phyloP scores from a whole-genome alignment of 352 stramenopile species.

The Phytophthora melonis region DNA sequence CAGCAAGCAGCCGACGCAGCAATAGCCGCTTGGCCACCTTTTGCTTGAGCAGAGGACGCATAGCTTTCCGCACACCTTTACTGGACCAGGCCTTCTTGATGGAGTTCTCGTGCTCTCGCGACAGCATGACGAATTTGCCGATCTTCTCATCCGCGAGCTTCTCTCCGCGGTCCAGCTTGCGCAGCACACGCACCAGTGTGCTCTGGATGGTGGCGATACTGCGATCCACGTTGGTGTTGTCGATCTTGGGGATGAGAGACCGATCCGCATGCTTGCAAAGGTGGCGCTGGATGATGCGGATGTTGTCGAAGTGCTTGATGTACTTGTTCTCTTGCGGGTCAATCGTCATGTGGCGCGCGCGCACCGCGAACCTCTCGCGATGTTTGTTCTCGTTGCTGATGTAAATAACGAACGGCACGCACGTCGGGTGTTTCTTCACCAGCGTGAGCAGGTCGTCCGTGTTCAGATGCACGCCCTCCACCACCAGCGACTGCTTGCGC shows the following conservation, averaged over 20 bases:
- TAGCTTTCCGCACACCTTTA: slow-evolving; percentile 88
- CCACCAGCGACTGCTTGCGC: slow-evolving; percentile 83
- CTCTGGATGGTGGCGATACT: slow-evolving; percentile 89
- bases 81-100: slow-evolving; percentile 91
- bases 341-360: slow-evolving; percentile 89
- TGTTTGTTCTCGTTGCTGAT: slow-evolving; percentile 92
- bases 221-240: slow-evolving; percentile 91
- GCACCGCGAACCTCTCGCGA: slow-evolving; percentile 86
- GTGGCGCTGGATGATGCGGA: slow-evolving; percentile 89
- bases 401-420: slow-evolving; percentile 90
- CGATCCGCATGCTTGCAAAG: slow-evolving; percentile 88
- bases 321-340: slow-evolving; percentile 92
- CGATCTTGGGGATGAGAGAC: slow-evolving; percentile 89
- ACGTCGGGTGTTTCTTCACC: slow-evolving; percentile 83
- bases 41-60: slow-evolving; percentile 88
- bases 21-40: slow-evolving; percentile 87
- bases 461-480: slow-evolving; percentile 90
- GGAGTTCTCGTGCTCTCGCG: slow-evolving; percentile 86
- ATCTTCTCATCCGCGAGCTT: slow-evolving; percentile 80
- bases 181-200: slow-evolving; percentile 83
- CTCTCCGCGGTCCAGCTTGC: slow-evolving; percentile 82
- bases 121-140: slow-evolving; percentile 87
- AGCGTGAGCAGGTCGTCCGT: slow-evolving; percentile 84
- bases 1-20: slow-evolving; percentile 75
- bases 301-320: slow-evolving; percentile 93